Percentiles rank a stretch among this genome's conserved stretches.
phyloP scores from a whole-genome alignment of 1,284 basidiomycete genomes.

The Volvariella surrecta region DNA sequence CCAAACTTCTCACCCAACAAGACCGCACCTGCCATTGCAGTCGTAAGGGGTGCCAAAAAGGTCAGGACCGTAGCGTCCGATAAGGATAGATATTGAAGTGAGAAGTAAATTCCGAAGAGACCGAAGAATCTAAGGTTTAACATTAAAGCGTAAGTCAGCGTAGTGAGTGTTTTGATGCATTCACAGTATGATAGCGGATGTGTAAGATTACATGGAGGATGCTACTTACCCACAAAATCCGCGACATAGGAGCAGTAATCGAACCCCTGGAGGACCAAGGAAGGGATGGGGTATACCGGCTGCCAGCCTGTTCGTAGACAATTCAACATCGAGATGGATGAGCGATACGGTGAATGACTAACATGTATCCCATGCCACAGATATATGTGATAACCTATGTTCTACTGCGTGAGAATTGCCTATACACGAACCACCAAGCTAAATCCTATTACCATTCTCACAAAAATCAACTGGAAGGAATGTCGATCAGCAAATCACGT shows the following conservation, averaged over 20 bases:
- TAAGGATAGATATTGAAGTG: slow-evolving; percentile 58
- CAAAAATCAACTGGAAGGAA: slow-evolving; percentile 21
- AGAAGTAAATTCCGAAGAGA: slow-evolving; percentile 63
- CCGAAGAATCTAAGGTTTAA: slow-evolving; percentile 34
- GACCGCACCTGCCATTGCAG: slow-evolving; percentile 59
- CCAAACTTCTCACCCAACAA: slow-evolving; percentile 62
- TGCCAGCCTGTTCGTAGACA: slow-evolving; percentile 26
- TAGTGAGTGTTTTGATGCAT: too few species aligned
- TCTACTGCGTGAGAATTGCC: neutral
- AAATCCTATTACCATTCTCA: slow-evolving; percentile 26
- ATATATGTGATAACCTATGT: slow-evolving; percentile 27
- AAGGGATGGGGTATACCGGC: slow-evolving; percentile 56
- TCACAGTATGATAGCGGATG: slow-evolving; percentile 7
- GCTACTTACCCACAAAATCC: slow-evolving; percentile 58
- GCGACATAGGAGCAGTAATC: slow-evolving; percentile 46
- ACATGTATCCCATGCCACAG: slow-evolving; percentile 31
- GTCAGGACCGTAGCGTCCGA: slow-evolving; percentile 73
- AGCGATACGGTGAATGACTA: slow-evolving; percentile 7
- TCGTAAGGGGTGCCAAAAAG: slow-evolving; percentile 66
- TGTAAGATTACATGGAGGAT: neutral
- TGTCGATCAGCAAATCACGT: too few species aligned
- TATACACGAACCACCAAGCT: neutral
- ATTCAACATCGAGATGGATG: neutral
- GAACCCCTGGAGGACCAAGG: slow-evolving; percentile 60
- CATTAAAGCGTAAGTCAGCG: neutral